Evolutionary conservation across 2,329 filamentous ascomycete genomes (phyloP).

Genomic region (Talaromyces funiculosus): DNA sequence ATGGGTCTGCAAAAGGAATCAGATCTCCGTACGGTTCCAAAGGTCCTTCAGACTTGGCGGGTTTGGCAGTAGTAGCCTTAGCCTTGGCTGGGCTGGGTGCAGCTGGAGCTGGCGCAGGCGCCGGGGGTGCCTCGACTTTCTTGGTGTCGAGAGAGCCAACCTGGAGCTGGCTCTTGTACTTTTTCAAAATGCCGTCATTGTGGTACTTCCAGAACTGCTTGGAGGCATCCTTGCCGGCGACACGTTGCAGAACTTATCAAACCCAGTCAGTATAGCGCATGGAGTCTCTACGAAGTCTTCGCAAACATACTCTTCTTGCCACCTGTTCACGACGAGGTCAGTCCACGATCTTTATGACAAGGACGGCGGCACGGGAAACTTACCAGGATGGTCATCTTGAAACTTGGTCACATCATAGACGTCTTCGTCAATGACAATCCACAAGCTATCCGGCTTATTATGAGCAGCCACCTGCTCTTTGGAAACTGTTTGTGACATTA

Average conservation of each 20-base stretch:
- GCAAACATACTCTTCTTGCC: conserved; percentile 59
- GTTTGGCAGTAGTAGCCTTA: conserved; percentile 47
- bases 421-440: conserved; percentile 88
- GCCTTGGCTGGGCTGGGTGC: conserved; percentile 51
- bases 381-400: conserved; percentile 70
- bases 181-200: conserved; percentile 57
- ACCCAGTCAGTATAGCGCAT: background rate
- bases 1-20: conserved; percentile 86
- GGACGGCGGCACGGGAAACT: conserved; percentile 11
- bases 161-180: conserved; percentile 56
- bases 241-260: conserved; percentile 54
- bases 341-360: background rate
- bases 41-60: conserved; percentile 58
- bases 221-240: conserved; percentile 61
- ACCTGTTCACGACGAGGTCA: conserved; percentile 42
- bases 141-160: conserved; percentile 79
- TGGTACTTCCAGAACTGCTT: conserved; percentile 66
- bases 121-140: conserved; percentile 54
- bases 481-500: conserved; percentile 84
- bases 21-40: conserved; percentile 80
- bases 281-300: too few species aligned
- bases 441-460: conserved; percentile 80
- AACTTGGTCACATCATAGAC: conserved; percentile 93
- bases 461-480: conserved; percentile 82
- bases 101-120: conserved; percentile 45